These are phyloP conservation scores for Aureobasidium mangrovei DNA, from an alignment of 2,329 filamentous ascomycete genomes.

Conservation along the genomic window DNA sequence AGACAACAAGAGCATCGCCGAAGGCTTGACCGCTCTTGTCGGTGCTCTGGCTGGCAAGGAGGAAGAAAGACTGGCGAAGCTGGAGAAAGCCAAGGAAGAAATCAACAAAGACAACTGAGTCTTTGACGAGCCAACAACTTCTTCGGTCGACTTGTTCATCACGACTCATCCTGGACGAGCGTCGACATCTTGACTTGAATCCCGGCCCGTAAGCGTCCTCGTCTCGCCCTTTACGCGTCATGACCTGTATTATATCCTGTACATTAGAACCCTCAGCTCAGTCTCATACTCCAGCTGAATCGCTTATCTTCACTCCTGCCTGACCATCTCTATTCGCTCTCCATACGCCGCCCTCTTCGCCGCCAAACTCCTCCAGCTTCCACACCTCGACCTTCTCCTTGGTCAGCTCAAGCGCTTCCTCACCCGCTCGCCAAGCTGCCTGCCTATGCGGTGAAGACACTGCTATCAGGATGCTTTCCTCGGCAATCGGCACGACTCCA, in stretches of 20 bases:
- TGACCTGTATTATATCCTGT: constrained; percentile 20
- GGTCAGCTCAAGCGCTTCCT: constrained; percentile 79
- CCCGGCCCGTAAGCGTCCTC: not conserved
- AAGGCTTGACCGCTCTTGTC: constrained; percentile 17
- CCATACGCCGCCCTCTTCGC: constrained; percentile 68
- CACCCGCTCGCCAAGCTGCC: constrained; percentile 78
- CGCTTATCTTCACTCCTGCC: constrained; percentile 41
- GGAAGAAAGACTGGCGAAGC: constrained; percentile 22
- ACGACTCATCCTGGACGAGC: no score
- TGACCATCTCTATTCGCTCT: constrained; percentile 74
- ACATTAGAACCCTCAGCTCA: not conserved
- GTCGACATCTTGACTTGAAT: not conserved
- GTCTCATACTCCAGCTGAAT: not conserved
- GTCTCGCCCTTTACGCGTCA: constrained; percentile 13
- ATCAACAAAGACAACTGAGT: not conserved
- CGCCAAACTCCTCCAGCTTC: constrained; percentile 84
- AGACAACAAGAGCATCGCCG: constrained; percentile 27
- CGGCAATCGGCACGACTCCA: constrained; percentile 76
- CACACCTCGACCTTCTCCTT: constrained; percentile 89
- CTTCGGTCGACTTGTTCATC: no score
- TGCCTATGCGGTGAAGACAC: constrained; percentile 75
- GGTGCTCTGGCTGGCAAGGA: constrained; percentile 19
- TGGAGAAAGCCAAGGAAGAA: constrained; percentile 14
- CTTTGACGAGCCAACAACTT: no score
- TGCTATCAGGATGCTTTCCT: constrained; percentile 86